A percentile compares a stretch with the other conserved stretches of the same genome.
These are phyloP conservation scores for Musa acuminata DNA, from an alignment of 176 grass and related monocot species.

Conservation along the genomic window DNA sequence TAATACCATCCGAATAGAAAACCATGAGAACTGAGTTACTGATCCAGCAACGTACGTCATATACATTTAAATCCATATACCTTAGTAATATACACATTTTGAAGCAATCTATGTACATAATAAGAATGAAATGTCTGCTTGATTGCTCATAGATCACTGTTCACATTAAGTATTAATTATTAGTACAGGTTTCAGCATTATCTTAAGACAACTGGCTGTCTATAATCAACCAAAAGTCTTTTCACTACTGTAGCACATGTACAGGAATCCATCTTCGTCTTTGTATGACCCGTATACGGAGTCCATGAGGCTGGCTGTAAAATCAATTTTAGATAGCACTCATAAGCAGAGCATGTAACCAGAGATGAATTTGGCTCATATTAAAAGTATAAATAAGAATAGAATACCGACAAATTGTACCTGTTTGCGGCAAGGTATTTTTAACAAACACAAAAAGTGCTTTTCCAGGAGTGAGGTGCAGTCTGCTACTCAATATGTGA, in stretches of 20 bases:
- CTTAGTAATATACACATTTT: not conserved
- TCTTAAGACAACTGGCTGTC: not conserved
- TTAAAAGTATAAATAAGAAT: not conserved
- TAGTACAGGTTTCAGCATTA: too few relatives aligned
- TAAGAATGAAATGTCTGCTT: not conserved
- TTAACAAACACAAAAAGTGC: constrained; percentile 76
- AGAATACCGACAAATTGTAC: not conserved
- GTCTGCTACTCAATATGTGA: constrained; percentile 46
- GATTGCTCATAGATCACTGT: not conserved
- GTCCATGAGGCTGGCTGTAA: constrained; percentile 40
- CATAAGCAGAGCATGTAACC: not conserved
- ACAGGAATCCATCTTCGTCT: constrained; percentile 70
- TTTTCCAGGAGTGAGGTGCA: constrained; percentile 48
- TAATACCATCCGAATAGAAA: too few relatives aligned
- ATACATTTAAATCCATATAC: too few relatives aligned
- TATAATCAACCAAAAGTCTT: constrained; percentile 65
- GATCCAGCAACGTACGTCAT: too few relatives aligned
- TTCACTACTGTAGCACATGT: constrained; percentile 84
- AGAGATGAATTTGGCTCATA: not conserved
- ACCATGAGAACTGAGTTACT: too few relatives aligned
- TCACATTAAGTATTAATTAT: too few relatives aligned
- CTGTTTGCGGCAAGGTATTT: constrained; percentile 70
- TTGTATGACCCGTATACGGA: constrained; percentile 53
- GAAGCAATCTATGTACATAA: not conserved
- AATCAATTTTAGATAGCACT: not conserved